These are phyloP conservation scores for Erodium texanum DNA, from an alignment of 441 rosid genomes.

Conservation along the genomic window DNA sequence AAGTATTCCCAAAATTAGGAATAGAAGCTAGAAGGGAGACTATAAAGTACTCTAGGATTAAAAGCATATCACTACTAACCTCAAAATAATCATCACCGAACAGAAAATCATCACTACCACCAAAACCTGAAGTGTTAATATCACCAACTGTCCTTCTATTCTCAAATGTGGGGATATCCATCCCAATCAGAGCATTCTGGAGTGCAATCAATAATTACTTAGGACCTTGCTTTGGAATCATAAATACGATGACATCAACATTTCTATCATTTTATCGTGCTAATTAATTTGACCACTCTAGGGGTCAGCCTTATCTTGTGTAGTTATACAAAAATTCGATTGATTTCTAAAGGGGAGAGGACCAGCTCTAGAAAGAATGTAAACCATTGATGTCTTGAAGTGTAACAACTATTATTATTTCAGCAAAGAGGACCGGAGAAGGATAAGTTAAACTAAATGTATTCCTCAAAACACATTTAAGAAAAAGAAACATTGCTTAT, in stretches of 20 bases:
- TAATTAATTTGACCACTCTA: background rate
- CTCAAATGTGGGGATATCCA: slow-evolving; percentile 57
- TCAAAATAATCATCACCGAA: slow-evolving; percentile 61
- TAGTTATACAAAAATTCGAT: background rate
- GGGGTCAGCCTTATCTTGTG: background rate
- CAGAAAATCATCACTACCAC: slow-evolving; percentile 33
- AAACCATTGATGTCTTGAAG: background rate
- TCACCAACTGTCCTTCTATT: slow-evolving; percentile 41
- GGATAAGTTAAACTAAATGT: background rate
- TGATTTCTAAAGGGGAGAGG: background rate
- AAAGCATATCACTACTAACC: slow-evolving; percentile 33
- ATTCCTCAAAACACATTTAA: background rate
- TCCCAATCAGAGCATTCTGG: slow-evolving; percentile 78
- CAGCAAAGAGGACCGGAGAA: background rate
- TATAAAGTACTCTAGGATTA: slow-evolving; percentile 14
- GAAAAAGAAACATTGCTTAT: background rate
- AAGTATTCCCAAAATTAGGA: background rate
- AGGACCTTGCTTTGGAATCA: slow-evolving; percentile 9
- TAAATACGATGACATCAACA: background rate
- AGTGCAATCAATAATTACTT: slow-evolving; percentile 16
- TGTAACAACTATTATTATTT: background rate
- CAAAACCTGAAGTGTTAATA: slow-evolving; percentile 36
- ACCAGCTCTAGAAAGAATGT: no score
- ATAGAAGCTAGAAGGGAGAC: background rate
- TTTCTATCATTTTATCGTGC: background rate